Evolutionary conservation across 495 filamentous ascomycete species (phyloP), one percentile per base, ranked within the genome.

Genomic region (Podospora comata): DNA sequence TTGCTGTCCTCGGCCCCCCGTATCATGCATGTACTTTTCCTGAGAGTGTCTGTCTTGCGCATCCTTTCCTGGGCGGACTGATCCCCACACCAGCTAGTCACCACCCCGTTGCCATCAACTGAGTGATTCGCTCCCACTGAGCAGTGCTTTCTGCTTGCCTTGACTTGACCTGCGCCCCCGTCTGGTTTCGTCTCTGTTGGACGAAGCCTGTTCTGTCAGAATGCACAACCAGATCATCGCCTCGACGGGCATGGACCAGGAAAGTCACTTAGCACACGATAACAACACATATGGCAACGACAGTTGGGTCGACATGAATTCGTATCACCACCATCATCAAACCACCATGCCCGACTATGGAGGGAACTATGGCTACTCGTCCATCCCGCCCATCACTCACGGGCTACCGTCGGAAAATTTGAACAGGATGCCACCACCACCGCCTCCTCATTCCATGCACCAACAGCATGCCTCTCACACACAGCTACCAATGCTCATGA

Each of bases 401-500:
- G 81, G 81, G 20, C 70, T 84, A 23, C 79, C 81, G 9, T 82
- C 82, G 19, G 81, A 84, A 64, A 80, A 80, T 7, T 71, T 83
- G 64, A 74, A 68, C 70, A 77, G 76, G 69, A 81, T 84, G 77
- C 78, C 76, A 68, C 81, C 81, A 64, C 80, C 79, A 27, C 77
- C 78, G 54, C 73, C 76, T 65, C 76, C 78, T 55, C 80, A 79
- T 32, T 67, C 68, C 5, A 74, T 80, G 34, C 74, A 74, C 23
- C 75, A 76, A 60, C 63, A 76, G 54, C 80, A 79, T 44, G 68
- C 77, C 62, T 76, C 76, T 66, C 81, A 79, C 64, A 70, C 76
- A 9, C 81, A 79, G 69, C 75, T 85, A 18, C 83, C 89, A 62
- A 85, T 88, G 74, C 81, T 91, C 67, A 86, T 90, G 73, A 79